A percentile compares a stretch with the other conserved stretches of the same genome.
Conservation (phyloP, 2,329 filamentous ascomycete species). For the Phaeosphaeria sp. region DNA sequence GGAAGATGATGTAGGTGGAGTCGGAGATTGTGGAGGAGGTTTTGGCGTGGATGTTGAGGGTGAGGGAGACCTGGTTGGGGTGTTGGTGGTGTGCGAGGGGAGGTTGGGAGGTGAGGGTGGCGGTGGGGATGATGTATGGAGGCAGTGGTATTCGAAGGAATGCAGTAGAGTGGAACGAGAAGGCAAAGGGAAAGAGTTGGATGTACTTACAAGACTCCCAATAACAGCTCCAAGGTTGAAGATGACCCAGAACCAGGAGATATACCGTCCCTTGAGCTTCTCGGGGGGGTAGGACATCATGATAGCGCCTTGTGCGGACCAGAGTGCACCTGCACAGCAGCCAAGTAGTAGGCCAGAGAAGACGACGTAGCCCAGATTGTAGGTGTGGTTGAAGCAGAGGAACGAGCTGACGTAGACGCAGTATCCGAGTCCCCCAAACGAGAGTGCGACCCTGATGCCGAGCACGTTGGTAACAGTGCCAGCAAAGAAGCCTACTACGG, state of each 20-base stretch:
- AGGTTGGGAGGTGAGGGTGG: too few relatives aligned
- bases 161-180: background rate
- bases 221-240: constrained; percentile 91
- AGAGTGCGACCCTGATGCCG: constrained; percentile 69
- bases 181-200: constrained; percentile 11
- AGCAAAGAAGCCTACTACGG: constrained; percentile 66
- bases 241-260: constrained; percentile 89
- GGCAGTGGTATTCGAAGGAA: background rate
- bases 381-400: constrained; percentile 70
- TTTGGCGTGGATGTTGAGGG: constrained; percentile 67
- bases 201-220: constrained; percentile 66
- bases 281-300: constrained; percentile 89
- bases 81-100: too few relatives aligned
- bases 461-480: constrained; percentile 75
- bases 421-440: constrained; percentile 77
- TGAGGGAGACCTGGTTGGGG: constrained; percentile 64
- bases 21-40: constrained; percentile 62
- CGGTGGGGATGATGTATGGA: too few relatives aligned
- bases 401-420: constrained; percentile 73
- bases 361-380: constrained; percentile 71
- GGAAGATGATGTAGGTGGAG: constrained; percentile 82
- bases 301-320: constrained; percentile 80
- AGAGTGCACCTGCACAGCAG: constrained; percentile 76
- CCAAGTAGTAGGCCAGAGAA: constrained; percentile 77
- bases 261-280: constrained; percentile 80